Percentiles rank a stretch among this genome's conserved stretches.
phyloP scores from a whole-genome alignment of 768 basidiomycete species.

The Panaeolus papilionaceus region DNA sequence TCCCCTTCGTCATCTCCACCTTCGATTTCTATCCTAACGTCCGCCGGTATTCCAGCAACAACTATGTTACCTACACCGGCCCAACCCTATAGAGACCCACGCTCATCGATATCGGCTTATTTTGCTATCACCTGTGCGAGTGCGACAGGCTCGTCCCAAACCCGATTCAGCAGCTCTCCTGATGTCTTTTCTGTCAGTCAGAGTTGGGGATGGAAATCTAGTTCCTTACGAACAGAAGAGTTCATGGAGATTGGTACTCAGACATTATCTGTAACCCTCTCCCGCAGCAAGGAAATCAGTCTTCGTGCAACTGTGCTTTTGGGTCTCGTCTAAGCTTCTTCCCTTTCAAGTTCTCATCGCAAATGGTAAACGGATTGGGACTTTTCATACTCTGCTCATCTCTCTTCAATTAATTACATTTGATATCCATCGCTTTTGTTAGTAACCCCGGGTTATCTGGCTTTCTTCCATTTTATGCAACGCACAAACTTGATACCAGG shows the following conservation, averaged over 20 bases:
- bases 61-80: conserved; percentile 44
- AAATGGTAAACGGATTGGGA: background rate
- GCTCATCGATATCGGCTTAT: conserved; percentile 74
- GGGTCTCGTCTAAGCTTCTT: conserved; percentile 62
- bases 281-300: conserved; percentile 57
- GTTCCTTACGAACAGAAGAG: conserved; percentile 55
- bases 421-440: background rate
- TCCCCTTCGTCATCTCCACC: conserved; percentile 31
- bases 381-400: conserved; percentile 1
- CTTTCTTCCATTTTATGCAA: background rate
- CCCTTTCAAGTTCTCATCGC: background rate
- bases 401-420: background rate
- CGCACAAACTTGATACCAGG: background rate
- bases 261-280: conserved; percentile 25
- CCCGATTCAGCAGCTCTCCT: conserved; percentile 84
- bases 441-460: background rate
- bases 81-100: conserved; percentile 75
- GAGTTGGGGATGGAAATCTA: conserved; percentile 93
- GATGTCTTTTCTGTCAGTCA: conserved; percentile 86
- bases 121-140: conserved; percentile 86
- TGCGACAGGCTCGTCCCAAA: conserved; percentile 81
- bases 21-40: conserved; percentile 23
- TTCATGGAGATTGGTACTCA: conserved; percentile 46
- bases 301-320: conserved; percentile 81
- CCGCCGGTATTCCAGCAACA: conserved; percentile 12